These are phyloP conservation scores for Sindora glabra DNA, from an alignment of 306 rosid genomes.

Conservation along the genomic window DNA sequence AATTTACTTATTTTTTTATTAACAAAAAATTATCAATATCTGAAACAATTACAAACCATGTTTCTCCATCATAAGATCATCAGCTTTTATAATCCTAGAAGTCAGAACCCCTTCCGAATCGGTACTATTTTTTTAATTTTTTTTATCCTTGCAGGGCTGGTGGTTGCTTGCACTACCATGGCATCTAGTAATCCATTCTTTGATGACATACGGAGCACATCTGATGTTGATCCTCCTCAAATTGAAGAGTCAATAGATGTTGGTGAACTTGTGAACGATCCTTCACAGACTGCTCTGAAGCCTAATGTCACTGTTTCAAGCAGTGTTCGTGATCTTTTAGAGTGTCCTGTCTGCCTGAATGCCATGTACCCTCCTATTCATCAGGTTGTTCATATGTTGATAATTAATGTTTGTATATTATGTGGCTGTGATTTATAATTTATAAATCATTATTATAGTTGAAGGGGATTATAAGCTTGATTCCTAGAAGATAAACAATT, in stretches of 20 bases:
- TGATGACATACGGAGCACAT: slow-evolving; percentile 60
- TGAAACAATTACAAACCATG: no score
- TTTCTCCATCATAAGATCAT: no score
- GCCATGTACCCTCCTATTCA: slow-evolving; percentile 98
- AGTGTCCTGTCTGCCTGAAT: slow-evolving; percentile 90
- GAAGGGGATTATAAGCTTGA: not conserved
- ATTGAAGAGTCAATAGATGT: slow-evolving; percentile 53
- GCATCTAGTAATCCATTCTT: slow-evolving; percentile 59
- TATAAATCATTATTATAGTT: not conserved
- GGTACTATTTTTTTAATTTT: no score
- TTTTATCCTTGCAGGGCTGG: slow-evolving; percentile 11
- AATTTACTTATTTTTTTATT: no score
- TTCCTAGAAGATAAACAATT: not conserved
- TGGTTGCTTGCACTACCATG: slow-evolving; percentile 32
- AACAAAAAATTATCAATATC: no score
- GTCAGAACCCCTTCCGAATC: no score
- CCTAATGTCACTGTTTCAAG: slow-evolving; percentile 59
- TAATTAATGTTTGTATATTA: not conserved
- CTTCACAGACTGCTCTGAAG: slow-evolving; percentile 37
- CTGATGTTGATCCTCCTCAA: slow-evolving; percentile 80
- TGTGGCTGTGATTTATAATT: not conserved
- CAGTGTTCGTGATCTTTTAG: slow-evolving; percentile 88
- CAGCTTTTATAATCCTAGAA: no score
- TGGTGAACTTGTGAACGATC: slow-evolving; percentile 54
- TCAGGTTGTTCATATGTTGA: slow-evolving; percentile 46